These are phyloP conservation scores for Trichoderma asperelloides DNA, from an alignment of 495 filamentous ascomycete species.

Conservation along the genomic window DNA sequence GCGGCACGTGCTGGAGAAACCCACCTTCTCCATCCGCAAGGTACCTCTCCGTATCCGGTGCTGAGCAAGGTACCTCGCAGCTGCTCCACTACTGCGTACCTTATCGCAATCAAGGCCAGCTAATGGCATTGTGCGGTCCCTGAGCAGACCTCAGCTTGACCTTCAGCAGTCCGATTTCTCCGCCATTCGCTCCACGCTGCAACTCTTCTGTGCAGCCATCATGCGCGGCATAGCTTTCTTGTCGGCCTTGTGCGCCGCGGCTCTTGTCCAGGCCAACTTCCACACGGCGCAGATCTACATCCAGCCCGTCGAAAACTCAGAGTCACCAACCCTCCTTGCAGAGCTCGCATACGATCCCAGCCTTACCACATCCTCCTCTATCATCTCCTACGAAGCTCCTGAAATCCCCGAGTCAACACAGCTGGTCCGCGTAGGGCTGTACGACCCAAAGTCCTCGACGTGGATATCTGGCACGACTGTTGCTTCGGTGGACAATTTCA, in stretches of 20 bases:
- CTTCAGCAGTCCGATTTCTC: neutral
- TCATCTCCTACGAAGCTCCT: conserved; percentile 39
- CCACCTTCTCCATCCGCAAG: neutral
- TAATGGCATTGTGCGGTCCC: neutral
- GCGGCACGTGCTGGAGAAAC: neutral
- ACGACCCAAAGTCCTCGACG: conserved; percentile 24
- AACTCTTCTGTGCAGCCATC: neutral
- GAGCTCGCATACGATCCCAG: conserved; percentile 37
- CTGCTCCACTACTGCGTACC: neutral
- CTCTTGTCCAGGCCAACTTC: conserved; percentile 18
- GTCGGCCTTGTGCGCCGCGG: conserved; percentile 24
- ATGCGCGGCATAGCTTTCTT: conserved; percentile 22
- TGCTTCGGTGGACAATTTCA: conserved; percentile 39
- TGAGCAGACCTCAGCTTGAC: neutral
- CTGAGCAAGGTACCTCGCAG: neutral
- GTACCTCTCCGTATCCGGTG: neutral
- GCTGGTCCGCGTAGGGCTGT: conserved; percentile 42
- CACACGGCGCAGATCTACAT: conserved; percentile 34
- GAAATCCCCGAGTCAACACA: conserved; percentile 28
- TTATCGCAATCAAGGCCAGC: conserved; percentile 4
- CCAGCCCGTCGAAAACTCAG: conserved; percentile 29
- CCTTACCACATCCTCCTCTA: conserved; percentile 20
- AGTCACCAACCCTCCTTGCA: conserved; percentile 32
- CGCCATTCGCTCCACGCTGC: conserved; percentile 8
- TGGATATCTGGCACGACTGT: conserved; percentile 44